A percentile compares a stretch with the other conserved stretches of the same genome.
phyloP scores from a whole-genome alignment of 2,329 filamentous ascomycete genomes.

The Dactylellina drechsleri region DNA sequence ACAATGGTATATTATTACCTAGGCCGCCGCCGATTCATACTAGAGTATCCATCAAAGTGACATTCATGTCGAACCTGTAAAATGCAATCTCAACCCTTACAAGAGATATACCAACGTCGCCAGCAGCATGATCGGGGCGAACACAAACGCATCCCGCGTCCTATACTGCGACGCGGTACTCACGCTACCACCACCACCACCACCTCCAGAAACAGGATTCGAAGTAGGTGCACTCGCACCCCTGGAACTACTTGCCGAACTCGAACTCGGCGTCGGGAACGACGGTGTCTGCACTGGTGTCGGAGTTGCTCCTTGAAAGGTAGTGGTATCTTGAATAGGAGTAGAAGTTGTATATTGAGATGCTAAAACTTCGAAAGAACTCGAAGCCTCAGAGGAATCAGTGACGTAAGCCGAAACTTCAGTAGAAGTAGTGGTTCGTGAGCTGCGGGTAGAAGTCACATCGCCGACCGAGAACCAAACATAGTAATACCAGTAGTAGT shows the following conservation, averaged over 20 bases:
- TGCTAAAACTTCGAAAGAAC: conserved; percentile 27
- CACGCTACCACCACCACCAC: conserved; percentile 6
- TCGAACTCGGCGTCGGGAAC: background rate
- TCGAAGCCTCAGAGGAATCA: conserved; percentile 9
- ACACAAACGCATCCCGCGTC: conserved; percentile 31
- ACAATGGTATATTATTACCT: background rate
- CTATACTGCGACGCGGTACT: conserved; percentile 33
- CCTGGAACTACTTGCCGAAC: background rate
- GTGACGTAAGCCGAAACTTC: conserved; percentile 38
- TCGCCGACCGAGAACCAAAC: conserved; percentile 40
- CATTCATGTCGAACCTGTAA: background rate
- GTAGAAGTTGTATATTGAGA: conserved; percentile 31
- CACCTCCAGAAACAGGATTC: background rate
- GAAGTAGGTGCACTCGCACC: background rate
- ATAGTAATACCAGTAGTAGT: conserved; percentile 53
- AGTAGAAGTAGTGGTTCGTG: conserved; percentile 25
- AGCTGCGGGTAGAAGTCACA: conserved; percentile 41
- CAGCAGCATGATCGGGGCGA: conserved; percentile 37
- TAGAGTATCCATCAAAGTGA: background rate
- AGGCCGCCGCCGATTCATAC: background rate
- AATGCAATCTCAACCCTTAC: conserved; percentile 3
- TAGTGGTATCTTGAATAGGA: conserved; percentile 31
- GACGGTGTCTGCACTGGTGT: conserved; percentile 15
- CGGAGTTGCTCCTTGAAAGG: conserved; percentile 35
- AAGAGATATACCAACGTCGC: conserved; percentile 38